phyloP scores from a whole-genome alignment of 2,329 filamentous ascomycete genomes.

The Fusarium napiforme region DNA sequence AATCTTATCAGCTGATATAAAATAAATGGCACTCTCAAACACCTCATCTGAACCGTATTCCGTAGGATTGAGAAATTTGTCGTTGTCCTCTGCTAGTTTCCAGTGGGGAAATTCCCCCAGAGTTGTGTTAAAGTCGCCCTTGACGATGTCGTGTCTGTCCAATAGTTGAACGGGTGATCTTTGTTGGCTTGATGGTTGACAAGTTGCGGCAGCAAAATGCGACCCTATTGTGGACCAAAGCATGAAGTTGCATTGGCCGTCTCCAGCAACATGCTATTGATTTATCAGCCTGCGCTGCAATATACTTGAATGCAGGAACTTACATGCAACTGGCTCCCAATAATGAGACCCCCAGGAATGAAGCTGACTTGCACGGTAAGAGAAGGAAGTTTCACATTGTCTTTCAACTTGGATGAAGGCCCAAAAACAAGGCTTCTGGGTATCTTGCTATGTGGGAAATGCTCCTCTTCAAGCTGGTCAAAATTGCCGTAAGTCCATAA shows the following conservation, averaged over 20 bases:
- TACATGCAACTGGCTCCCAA: neutral
- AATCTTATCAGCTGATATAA: neutral
- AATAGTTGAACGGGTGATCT: neutral
- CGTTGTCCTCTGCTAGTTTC: neutral
- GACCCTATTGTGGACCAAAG: neutral
- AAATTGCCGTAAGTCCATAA: neutral
- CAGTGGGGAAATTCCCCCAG: neutral
- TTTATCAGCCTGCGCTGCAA: neutral
- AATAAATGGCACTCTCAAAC: neutral
- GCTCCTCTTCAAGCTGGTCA: neutral
- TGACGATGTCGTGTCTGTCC: neutral
- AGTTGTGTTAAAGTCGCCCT: neutral
- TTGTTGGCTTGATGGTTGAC: neutral
- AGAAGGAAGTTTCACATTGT: neutral
- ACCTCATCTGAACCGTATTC: neutral
- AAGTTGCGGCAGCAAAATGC: neutral
- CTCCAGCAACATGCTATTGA: neutral
- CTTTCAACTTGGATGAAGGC: neutral
- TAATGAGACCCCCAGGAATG: neutral
- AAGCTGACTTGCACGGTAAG: neutral
- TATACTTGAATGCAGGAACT: rapidly evolving
- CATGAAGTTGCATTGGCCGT: neutral
- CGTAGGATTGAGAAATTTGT: neutral
- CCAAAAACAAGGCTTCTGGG: neutral
- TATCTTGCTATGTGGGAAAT: neutral